phyloP scores from a whole-genome alignment of 2,329 filamentous ascomycete genomes.

The Gnomoniopsis smithogilvyi region DNA sequence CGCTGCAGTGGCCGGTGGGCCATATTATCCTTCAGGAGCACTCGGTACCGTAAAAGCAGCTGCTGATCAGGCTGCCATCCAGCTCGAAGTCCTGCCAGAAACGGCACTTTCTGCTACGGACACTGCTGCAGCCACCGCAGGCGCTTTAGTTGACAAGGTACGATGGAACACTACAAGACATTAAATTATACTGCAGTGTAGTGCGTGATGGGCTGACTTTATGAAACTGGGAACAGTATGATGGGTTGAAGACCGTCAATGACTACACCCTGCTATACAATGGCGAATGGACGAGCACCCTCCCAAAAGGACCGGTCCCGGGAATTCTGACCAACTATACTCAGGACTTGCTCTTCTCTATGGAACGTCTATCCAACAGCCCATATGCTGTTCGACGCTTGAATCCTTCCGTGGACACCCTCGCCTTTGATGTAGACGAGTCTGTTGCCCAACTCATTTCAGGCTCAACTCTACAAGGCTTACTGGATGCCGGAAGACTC shows the following conservation, averaged over 20 bases:
- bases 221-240: too few relatives aligned
- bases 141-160: background rate
- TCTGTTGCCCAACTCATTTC: conserved; percentile 27
- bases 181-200: too few relatives aligned
- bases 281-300: conserved; percentile 34
- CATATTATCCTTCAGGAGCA: conserved; percentile 14
- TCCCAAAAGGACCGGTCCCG: conserved; percentile 31
- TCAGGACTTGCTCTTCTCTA: conserved; percentile 43
- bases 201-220: conserved; percentile 24
- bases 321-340: conserved; percentile 43
- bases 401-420: conserved; percentile 24
- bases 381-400: conserved; percentile 36
- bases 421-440: conserved; percentile 36
- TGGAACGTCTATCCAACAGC: conserved; percentile 42
- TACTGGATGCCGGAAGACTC: conserved; percentile 35
- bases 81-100: background rate
- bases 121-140: background rate
- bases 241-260: conserved; percentile 22
- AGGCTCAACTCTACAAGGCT: conserved; percentile 27
- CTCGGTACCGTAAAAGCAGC: conserved; percentile 13
- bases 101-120: background rate
- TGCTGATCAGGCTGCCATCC: conserved; percentile 11
- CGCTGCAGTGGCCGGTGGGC: conserved; percentile 18
- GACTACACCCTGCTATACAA: conserved; percentile 41
- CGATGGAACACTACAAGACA: background rate